Evolutionary conservation across 768 basidiomycete species (phyloP), one percentile per base, ranked within the genome.

Genomic region (Sarcomyxa edulis): DNA sequence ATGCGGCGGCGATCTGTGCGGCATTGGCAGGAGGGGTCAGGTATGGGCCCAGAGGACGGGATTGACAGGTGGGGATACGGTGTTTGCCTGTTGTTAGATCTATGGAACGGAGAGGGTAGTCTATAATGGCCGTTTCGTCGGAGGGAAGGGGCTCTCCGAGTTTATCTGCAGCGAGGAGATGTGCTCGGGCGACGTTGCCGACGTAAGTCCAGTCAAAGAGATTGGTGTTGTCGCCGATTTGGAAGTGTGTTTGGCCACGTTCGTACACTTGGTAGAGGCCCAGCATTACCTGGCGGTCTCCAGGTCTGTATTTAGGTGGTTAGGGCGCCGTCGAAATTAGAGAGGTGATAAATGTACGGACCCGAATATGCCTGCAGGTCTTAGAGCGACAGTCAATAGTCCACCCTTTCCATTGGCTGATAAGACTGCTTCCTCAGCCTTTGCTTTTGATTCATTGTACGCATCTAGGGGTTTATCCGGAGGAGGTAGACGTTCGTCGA

Each of bases 351-450:
- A 25, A 26, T 0, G 10, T 9, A 60, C 81, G 36, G 46, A 89
- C 92, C 96, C 96, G 51, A 97, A 98, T 50, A 98, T 96, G 2
- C 95, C 93, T 12, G 94, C 83, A 1, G 95, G 95, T 26, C 96
- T 70, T 29, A 98, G 62, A 10, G 93, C 87, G 32, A 94, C 90
- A 1, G 96, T 98, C 45, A 88, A 60, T 5, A 98, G 68, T 10
- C 87, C 90, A 15, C 74, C 76, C 50, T 83, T 77, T 4, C 86
- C 89, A 50, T 97, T 99, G 10, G 96, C 88, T 20, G 70, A 78
- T 3, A 99, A 66, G 6, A 97, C 83, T 25, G 86, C 66, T 24
- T 74, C 68, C 59, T 98, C 95, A 0, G 86, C 94, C 56, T 84
- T 75, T 9, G 84, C 87, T 61, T 99, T 99, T 9, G 93, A 91